Evolutionary conservation across 1,139 yeast species (phyloP).

Genomic region (Candida buenavistaensis): DNA sequence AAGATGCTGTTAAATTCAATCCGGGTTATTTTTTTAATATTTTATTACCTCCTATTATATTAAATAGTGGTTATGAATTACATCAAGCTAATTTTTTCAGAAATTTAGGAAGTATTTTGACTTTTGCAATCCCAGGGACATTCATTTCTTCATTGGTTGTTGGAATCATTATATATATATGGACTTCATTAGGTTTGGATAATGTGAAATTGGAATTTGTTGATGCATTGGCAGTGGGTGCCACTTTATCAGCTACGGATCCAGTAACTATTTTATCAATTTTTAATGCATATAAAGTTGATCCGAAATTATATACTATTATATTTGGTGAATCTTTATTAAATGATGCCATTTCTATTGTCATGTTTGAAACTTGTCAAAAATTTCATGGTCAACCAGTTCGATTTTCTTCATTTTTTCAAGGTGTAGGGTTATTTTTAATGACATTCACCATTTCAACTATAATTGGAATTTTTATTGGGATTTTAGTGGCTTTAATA

Average conservation of each 20-base stretch:
- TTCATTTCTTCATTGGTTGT: conserved; percentile 86
- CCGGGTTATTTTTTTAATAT: conserved; percentile 93
- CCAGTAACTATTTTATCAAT: conserved; percentile 97
- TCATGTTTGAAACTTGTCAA: conserved; percentile 98
- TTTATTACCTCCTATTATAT: conserved; percentile 90
- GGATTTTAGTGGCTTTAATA: conserved; percentile 84
- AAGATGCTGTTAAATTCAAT: conserved; percentile 94
- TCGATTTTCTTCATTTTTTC: conserved; percentile 74
- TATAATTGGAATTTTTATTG: conserved; percentile 84
- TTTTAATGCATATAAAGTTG: conserved; percentile 96
- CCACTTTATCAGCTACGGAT: conserved; percentile 96
- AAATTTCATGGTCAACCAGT: conserved; percentile 87
- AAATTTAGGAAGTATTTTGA: conserved; percentile 85
- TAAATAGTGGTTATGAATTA: conserved; percentile 93
- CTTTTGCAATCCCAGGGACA: conserved; percentile 97
- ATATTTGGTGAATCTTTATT: conserved; percentile 94
- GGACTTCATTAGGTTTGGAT: conserved; percentile 92
- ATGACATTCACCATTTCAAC: conserved; percentile 95
- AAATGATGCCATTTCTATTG: conserved; percentile 97
- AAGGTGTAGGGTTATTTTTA: conserved; percentile 90
- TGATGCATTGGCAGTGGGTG: conserved; percentile 96
- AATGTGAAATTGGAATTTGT: conserved; percentile 86
- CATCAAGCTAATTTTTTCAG: conserved; percentile 94
- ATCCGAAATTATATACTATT: conserved; percentile 93
- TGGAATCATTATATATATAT: conserved; percentile 79